These are phyloP conservation scores for Fraxinus pennsylvanica DNA, from an alignment of 257 asterid genomes.

Conservation along the genomic window DNA sequence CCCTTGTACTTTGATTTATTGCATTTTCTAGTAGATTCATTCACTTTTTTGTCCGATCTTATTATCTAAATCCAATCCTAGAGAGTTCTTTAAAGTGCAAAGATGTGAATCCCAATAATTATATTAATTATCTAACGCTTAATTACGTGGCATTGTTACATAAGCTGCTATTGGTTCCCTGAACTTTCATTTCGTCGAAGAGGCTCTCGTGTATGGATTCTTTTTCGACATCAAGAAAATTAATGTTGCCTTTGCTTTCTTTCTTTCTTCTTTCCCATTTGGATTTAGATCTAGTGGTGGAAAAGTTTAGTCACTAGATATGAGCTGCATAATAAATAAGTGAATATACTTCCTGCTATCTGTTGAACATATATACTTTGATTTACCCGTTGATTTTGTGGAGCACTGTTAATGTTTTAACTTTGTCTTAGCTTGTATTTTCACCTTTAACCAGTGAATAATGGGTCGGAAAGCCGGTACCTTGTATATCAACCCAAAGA, in stretches of 20 bases:
- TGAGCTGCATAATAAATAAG: not conserved
- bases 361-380: not conserved
- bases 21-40: too few relatives aligned
- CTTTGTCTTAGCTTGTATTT: not conserved
- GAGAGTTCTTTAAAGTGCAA: not conserved
- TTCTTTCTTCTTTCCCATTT: too few relatives aligned
- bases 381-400: not conserved
- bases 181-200: too few relatives aligned
- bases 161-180: not conserved
- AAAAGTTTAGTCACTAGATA: not conserved
- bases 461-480: constrained; percentile 88
- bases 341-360: not conserved
- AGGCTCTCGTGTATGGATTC: not conserved
- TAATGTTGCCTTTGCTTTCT: too few relatives aligned
- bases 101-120: not conserved
- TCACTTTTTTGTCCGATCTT: too few relatives aligned
- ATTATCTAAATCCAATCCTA: not conserved
- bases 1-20: not conserved
- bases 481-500: constrained; percentile 71
- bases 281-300: not conserved
- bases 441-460: constrained; percentile 28
- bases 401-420: constrained; percentile 4
- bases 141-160: not conserved
- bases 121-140: too few relatives aligned
- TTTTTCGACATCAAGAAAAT: too few relatives aligned